Conservation (phyloP, 106 monocot species). For the Dactylorhiza incarnata region DNA sequence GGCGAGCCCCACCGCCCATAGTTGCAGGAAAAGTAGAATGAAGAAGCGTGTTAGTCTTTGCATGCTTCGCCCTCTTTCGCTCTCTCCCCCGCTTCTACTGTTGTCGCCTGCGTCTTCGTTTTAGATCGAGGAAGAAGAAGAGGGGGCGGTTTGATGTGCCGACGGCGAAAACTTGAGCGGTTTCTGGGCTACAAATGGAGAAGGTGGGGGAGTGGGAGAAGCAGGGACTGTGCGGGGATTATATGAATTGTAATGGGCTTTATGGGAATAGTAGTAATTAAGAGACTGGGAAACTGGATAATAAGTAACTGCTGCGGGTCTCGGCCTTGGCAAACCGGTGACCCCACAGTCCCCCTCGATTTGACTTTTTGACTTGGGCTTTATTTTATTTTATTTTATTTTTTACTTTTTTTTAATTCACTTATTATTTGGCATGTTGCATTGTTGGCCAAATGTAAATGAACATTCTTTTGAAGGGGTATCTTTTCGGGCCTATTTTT, state of each 20-base stretch:
- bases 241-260: background rate
- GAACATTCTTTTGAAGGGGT: no score
- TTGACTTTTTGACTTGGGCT: no score
- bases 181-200: background rate
- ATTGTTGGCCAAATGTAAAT: no score
- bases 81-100: background rate
- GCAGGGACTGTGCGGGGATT: background rate
- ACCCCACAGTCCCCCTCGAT: no score
- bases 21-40: background rate
- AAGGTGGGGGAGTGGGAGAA: background rate
- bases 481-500: no score
- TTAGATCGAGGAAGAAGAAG: background rate
- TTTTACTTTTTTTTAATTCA: no score
- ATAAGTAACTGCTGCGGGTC: no score
- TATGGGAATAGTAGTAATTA: background rate
- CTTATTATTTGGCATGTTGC: no score
- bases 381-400: no score
- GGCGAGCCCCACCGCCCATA: background rate
- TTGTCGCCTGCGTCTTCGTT: background rate
- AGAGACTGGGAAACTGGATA: background rate
- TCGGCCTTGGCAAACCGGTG: no score
- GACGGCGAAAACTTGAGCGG: background rate
- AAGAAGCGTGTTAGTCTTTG: constrained; percentile 1
- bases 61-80: background rate
- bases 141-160: background rate